Evolutionary conservation across 2,329 filamentous ascomycete genomes (phyloP).

Genomic region (Cadophora gregata): DNA sequence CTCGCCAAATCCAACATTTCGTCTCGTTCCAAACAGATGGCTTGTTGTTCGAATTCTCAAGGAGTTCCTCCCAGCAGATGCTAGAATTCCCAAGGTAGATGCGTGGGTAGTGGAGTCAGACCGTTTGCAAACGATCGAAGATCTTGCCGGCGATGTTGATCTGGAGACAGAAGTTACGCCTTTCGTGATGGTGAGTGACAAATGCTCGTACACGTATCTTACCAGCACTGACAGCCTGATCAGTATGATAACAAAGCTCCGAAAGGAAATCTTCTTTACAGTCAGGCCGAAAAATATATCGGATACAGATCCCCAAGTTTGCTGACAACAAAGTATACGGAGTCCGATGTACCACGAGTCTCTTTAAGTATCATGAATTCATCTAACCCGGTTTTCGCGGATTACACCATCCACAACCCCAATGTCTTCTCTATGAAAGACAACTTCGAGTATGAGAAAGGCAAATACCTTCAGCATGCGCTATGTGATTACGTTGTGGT

Average conservation of each 20-base stretch:
- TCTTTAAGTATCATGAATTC: conserved; percentile 19
- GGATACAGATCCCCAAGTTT: conserved; percentile 36
- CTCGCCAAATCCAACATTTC: conserved; percentile 14
- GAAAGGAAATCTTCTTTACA: conserved; percentile 13
- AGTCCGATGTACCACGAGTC: background rate
- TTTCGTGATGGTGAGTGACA: conserved; percentile 41
- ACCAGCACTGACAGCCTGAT: background rate
- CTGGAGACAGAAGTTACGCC: conserved; percentile 50
- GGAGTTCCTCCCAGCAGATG: conserved; percentile 32
- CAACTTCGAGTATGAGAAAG: conserved; percentile 20
- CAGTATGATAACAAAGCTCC: conserved; percentile 14
- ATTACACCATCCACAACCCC: conserved; percentile 27
- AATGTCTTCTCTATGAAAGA: conserved; percentile 32
- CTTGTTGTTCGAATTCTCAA: conserved; percentile 20
- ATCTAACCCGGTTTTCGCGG: conserved; percentile 28
- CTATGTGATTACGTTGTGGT: conserved; percentile 25
- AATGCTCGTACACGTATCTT: background rate
- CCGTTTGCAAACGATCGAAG: conserved; percentile 42
- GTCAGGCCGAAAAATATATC: conserved; percentile 52
- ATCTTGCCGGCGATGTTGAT: conserved; percentile 43
- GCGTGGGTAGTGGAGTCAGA: conserved; percentile 51
- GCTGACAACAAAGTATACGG: background rate
- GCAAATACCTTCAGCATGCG: conserved; percentile 13
- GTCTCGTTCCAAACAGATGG: conserved; percentile 20
- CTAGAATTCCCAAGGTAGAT: conserved; percentile 8